Evolutionary conservation across 148 eudicot species (phyloP).

Genomic region (Cornus suecica): DNA sequence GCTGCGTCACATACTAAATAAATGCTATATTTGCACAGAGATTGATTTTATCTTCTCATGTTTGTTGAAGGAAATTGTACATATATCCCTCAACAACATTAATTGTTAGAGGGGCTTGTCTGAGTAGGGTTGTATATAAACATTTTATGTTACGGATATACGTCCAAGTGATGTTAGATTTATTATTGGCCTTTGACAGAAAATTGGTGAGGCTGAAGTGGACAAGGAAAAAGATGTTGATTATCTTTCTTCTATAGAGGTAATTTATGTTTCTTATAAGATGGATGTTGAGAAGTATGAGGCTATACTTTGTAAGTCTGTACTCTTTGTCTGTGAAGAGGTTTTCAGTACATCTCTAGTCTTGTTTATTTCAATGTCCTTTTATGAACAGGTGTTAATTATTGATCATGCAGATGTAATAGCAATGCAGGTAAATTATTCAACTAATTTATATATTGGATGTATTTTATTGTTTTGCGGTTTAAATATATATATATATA

Average conservation of each 20-base stretch:
- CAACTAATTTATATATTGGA: not conserved
- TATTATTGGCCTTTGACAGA: conserved; percentile 40
- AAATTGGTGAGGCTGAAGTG: conserved; percentile 72
- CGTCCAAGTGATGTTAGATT: not conserved
- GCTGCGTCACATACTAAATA: not conserved
- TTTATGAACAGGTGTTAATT: conserved; percentile 51
- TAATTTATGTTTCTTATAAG: conserved; percentile 14
- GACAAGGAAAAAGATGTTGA: conserved; percentile 81
- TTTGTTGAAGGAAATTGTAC: no score
- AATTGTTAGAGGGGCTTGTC: not conserved
- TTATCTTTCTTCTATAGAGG: conserved; percentile 97
- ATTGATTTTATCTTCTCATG: not conserved
- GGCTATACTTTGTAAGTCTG: no score
- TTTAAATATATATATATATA: not conserved
- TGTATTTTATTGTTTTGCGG: not conserved
- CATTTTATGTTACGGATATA: not conserved
- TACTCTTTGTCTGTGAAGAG: conserved; percentile 10
- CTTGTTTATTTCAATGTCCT: not conserved
- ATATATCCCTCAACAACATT: no score
- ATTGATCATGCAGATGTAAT: conserved; percentile 95
- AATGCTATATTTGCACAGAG: not conserved
- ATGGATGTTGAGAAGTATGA: not conserved
- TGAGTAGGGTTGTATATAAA: not conserved
- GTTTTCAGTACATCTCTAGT: no score
- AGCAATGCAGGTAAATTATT: conserved; percentile 75